Evolutionary conservation across 768 basidiomycete species (phyloP).

Genomic region (Nevesoporus exiguus): DNA sequence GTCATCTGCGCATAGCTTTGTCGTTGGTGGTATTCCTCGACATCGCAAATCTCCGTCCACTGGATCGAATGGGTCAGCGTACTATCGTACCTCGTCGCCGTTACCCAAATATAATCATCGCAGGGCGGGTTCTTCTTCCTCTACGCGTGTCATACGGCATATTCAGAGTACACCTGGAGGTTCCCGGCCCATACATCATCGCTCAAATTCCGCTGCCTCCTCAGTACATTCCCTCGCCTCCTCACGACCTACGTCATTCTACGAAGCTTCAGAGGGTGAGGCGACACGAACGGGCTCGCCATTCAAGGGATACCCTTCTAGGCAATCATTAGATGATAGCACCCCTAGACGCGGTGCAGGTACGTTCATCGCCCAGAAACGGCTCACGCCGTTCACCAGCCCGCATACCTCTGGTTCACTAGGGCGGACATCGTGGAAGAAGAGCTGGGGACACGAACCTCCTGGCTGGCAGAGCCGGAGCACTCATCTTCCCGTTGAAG

Average conservation of each 20-base stretch:
- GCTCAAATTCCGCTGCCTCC: conserved; percentile 75
- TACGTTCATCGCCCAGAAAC: conserved; percentile 81
- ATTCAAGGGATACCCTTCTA: conserved; percentile 46
- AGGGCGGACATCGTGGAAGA: conserved; percentile 82
- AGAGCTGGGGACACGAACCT: conserved; percentile 83
- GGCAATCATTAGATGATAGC: conserved; percentile 47
- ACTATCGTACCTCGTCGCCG: conserved; percentile 68
- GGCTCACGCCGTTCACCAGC: conserved; percentile 66
- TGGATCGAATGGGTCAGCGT: conserved; percentile 69
- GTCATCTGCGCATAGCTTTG: conserved; percentile 80
- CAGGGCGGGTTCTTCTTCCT: conserved; percentile 75
- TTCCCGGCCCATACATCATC: conserved; percentile 52
- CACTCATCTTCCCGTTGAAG: conserved; percentile 71
- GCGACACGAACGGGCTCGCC: conserved; percentile 63
- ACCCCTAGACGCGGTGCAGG: conserved; percentile 42
- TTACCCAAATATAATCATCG: conserved; percentile 73
- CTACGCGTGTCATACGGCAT: conserved; percentile 76
- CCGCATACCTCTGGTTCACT: conserved; percentile 46
- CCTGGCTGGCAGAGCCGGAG: conserved; percentile 75
- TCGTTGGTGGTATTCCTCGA: conserved; percentile 46
- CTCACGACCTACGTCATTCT: conserved; percentile 74
- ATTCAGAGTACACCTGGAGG: conserved; percentile 38
- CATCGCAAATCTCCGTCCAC: conserved; percentile 76
- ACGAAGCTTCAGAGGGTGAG: conserved; percentile 71
- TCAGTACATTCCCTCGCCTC: conserved; percentile 74